These are phyloP conservation scores for Xylogone sp. DNA, from an alignment of 2,329 filamentous ascomycete species.

Conservation along the genomic window DNA sequence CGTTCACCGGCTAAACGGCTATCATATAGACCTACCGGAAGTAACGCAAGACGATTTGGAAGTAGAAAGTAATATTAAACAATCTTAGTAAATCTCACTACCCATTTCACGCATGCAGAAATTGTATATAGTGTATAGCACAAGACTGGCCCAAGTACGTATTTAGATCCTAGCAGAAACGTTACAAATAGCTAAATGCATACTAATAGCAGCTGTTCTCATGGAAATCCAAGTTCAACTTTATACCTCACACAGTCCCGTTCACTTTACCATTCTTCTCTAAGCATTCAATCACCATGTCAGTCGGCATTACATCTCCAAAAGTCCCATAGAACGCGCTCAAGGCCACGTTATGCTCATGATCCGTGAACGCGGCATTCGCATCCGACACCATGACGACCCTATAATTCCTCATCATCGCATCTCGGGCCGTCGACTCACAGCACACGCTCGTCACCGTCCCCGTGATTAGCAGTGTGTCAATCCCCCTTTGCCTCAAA, in stretches of 20 bases:
- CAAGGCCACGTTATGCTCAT: not conserved
- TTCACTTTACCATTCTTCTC: not conserved
- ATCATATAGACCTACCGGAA: too few species aligned
- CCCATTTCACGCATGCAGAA: too few species aligned
- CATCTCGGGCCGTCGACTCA: slow-evolving; percentile 1
- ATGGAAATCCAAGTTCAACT: not conserved
- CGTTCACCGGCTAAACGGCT: too few species aligned
- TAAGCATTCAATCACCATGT: not conserved
- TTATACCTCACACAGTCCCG: not conserved
- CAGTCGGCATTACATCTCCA: not conserved
- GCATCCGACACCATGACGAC: not conserved
- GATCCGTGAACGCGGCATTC: not conserved
- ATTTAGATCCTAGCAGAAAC: too few species aligned
- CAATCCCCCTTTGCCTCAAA: not conserved
- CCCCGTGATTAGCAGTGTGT: slow-evolving; percentile 1
- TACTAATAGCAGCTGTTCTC: not conserved
- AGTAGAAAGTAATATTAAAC: too few species aligned
- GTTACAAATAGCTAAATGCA: not conserved
- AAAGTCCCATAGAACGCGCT: not conserved
- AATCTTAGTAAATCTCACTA: too few species aligned
- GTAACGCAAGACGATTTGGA: too few species aligned
- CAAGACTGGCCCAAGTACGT: too few species aligned
- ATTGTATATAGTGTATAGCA: too few species aligned
- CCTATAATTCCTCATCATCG: not conserved
- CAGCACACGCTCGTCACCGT: not conserved